Base-by-base conservation (phyloP, 2,329 filamentous ascomycete species). In the Ophiostoma piceae region DNA sequence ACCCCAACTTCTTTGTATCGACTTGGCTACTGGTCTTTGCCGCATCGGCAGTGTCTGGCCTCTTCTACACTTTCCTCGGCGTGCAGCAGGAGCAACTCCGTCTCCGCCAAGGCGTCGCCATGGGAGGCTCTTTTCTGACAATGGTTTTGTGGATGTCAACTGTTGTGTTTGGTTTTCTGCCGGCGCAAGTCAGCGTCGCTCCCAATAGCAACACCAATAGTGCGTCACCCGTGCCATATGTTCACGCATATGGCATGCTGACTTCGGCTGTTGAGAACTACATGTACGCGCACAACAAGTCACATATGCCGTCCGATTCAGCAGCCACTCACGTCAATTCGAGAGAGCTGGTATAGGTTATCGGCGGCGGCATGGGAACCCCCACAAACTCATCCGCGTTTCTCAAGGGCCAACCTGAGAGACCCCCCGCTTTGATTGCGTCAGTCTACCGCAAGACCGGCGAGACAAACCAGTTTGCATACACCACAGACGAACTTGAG, bases 1-100 rank as follows among this genome's bases (percentile, higher is more conserved):
- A 72, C n/a, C 70, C 71, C 67, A 73, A 72, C 64, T 73, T 73
- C 32, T 73, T 73, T 57, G 6, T 70, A 2, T 68, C 70, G 3
- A 72, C 71, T 19, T 73, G 70, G 72, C 16, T 71, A 19, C 32
- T 71, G 14, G 32, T 64, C 3, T 67, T 72, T 32, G 43, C 16
- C 12, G 39, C 70, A 5, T 66, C 71, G 0, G 11, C 9, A 3
- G 1, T 51, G 2, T 65, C 72, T 9, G 37, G 43, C 6, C 12
- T 68, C n/a, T 70, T 67, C 41, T 70, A 70, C 26, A 54, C 29
- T 1, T 47, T 69, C 3, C 32, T 71, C 4, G 29, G 68, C 16
- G 6, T 71, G 2, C 70, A 72, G 51, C 70, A 70, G 22, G 37
- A 62, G 19, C 22, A 68, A 9, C 60, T 73, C 26, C 70, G 71